Evolutionary conservation across 768 basidiomycete species (phyloP).

Genomic region (Cystobasidium tubakii): DNA sequence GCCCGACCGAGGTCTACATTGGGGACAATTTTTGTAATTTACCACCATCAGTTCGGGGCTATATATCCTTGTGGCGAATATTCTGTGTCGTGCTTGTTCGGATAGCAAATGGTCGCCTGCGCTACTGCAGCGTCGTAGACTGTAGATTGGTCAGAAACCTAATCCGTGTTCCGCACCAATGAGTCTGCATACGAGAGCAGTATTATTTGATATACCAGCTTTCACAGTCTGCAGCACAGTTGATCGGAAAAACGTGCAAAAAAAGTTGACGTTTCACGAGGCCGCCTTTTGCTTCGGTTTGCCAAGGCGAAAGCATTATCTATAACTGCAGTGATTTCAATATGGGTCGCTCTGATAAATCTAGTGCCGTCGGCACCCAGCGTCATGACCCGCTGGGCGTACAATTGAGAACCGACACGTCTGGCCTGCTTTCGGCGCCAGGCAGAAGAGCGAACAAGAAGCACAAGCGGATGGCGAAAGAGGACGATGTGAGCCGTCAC

Average conservation of each 20-base stretch:
- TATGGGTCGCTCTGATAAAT: not conserved
- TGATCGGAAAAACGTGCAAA: constrained; percentile 14
- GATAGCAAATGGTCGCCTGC: too few relatives aligned
- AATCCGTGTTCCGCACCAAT: too few relatives aligned
- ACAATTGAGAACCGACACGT: constrained; percentile 63
- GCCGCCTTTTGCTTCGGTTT: not conserved
- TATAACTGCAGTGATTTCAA: too few relatives aligned
- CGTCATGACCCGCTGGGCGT: constrained; percentile 76
- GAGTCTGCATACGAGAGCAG: too few relatives aligned
- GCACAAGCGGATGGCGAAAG: constrained; percentile 59
- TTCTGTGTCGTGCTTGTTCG: too few relatives aligned
- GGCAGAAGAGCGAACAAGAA: constrained; percentile 50
- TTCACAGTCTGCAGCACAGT: not conserved
- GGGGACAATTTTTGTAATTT: too few relatives aligned
- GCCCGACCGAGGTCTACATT: too few relatives aligned
- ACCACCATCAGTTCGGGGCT: too few relatives aligned
- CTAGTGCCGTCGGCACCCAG: not conserved
- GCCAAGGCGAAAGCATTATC: not conserved
- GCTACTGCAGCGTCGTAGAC: too few relatives aligned
- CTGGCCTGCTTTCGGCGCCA: constrained; percentile 39
- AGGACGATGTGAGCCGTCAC: constrained; percentile 51
- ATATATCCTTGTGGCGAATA: too few relatives aligned
- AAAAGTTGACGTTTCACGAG: not conserved
- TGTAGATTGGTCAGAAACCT: too few relatives aligned
- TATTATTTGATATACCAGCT: too few relatives aligned